Percentiles rank a stretch among this genome's conserved stretches.
Conservation (phyloP, 257 asterid genomes). For the Rauvolfia tetraphylla region DNA sequence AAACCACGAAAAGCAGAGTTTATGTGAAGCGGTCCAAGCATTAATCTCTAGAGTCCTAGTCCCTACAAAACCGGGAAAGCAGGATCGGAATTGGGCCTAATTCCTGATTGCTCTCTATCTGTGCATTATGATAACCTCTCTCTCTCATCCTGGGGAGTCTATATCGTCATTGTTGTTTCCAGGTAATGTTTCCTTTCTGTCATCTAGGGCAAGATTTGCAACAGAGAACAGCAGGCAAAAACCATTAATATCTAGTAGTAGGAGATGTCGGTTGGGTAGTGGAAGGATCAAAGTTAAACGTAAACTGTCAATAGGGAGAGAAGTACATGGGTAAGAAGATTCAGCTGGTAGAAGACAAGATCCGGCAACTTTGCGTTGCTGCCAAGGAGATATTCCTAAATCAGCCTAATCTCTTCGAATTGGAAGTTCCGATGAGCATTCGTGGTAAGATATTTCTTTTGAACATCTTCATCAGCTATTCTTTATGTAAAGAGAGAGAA, state of each 20-base stretch:
- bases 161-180: not conserved
- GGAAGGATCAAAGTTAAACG: not conserved
- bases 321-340: not conserved
- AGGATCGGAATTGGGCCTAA: not conserved
- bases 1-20: not conserved
- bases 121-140: too few relatives aligned
- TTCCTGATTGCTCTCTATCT: too few relatives aligned
- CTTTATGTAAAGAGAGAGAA: not conserved
- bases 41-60: not conserved
- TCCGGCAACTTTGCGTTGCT: not conserved
- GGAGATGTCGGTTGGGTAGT: not conserved
- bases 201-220: not conserved
- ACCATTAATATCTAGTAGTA: not conserved
- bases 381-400: not conserved
- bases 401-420: not conserved
- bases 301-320: not conserved
- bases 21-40: not conserved
- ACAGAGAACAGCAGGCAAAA: not conserved
- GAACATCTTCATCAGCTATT: not conserved
- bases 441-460: not conserved
- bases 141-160: not conserved
- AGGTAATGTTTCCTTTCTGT: not conserved
- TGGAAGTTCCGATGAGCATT: not conserved
- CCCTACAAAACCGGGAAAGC: not conserved
- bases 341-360: not conserved